Percentiles rank a stretch among this genome's conserved stretches.
Conservation (phyloP, 345 rosid species). For the Gossypium australe region DNA sequence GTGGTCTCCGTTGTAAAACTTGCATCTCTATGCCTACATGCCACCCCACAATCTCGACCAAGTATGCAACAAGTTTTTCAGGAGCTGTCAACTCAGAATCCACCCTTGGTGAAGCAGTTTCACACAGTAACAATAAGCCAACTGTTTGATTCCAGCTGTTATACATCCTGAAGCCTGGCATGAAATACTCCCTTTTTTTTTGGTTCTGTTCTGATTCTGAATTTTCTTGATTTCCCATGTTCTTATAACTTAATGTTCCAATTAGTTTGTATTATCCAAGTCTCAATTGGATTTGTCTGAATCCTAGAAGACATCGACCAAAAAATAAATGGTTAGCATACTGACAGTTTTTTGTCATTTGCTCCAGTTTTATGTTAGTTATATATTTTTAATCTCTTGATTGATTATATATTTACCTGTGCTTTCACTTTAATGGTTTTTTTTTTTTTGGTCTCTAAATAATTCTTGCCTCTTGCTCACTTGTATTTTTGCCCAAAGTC, state of each 20-base stretch:
- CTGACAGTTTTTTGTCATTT: too few relatives aligned
- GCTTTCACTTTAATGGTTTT: too few relatives aligned
- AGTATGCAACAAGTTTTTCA: background rate
- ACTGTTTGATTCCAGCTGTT: background rate
- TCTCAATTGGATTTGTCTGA: background rate
- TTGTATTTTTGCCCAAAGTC: too few relatives aligned
- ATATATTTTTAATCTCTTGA: too few relatives aligned
- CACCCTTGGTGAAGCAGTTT: background rate
- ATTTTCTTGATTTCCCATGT: background rate
- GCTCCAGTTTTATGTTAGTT: too few relatives aligned
- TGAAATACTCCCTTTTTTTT: background rate
- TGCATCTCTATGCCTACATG: background rate
- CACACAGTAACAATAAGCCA: background rate
- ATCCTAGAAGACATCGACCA: background rate
- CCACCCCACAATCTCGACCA: background rate
- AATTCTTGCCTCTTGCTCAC: too few relatives aligned
- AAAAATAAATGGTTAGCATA: too few relatives aligned
- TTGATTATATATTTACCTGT: too few relatives aligned
- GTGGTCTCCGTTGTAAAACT: background rate
- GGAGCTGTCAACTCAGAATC: slow-evolving; percentile 1
- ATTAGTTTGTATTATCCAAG: background rate
- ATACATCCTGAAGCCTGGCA: background rate
- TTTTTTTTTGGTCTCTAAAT: too few relatives aligned
- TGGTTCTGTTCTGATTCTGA: background rate
- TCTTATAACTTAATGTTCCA: background rate